Evolutionary conservation across 2,329 filamentous ascomycete species (phyloP).

Genomic region (Trichoderma arundinaceum): DNA sequence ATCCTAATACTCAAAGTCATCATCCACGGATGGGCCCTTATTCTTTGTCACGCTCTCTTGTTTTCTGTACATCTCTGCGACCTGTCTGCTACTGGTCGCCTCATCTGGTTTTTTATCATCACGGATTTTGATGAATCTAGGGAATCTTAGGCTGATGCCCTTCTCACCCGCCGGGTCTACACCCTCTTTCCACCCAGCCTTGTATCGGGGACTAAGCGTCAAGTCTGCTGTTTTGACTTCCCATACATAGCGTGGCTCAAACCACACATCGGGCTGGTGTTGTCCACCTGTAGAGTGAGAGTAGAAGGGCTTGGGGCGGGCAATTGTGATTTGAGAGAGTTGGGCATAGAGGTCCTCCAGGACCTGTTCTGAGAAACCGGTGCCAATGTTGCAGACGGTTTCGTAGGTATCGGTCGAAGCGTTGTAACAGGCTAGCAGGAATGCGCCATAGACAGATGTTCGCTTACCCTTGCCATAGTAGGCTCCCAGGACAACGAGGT

Average conservation of each 20-base stretch:
- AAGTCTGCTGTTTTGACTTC: conserved; percentile 97
- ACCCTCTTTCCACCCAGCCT: conserved; percentile 84
- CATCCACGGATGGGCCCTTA: conserved; percentile 86
- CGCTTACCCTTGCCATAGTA: conserved; percentile 96
- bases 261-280: conserved; percentile 98
- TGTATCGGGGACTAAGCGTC: conserved; percentile 89
- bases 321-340: conserved; percentile 79
- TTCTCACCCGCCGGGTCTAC: conserved; percentile 72
- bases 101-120: conserved; percentile 96
- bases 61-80: conserved; percentile 96
- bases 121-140: conserved; percentile 85
- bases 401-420: conserved; percentile 80
- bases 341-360: conserved; percentile 84
- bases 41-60: conserved; percentile 89
- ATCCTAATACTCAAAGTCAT: conserved; percentile 92
- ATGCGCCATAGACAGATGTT: conserved; percentile 93
- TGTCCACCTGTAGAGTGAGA: conserved; percentile 81
- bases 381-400: conserved; percentile 97
- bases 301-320: conserved; percentile 93
- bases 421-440: conserved; percentile 94
- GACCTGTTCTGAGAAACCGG: conserved; percentile 91
- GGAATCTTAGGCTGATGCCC: conserved; percentile 89
- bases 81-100: conserved; percentile 81
- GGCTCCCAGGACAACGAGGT: conserved; percentile 92
- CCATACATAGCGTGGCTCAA: conserved; percentile 94